These are phyloP conservation scores for Psilocybe azurescens DNA, from an alignment of 768 basidiomycete genomes.

Conservation along the genomic window DNA sequence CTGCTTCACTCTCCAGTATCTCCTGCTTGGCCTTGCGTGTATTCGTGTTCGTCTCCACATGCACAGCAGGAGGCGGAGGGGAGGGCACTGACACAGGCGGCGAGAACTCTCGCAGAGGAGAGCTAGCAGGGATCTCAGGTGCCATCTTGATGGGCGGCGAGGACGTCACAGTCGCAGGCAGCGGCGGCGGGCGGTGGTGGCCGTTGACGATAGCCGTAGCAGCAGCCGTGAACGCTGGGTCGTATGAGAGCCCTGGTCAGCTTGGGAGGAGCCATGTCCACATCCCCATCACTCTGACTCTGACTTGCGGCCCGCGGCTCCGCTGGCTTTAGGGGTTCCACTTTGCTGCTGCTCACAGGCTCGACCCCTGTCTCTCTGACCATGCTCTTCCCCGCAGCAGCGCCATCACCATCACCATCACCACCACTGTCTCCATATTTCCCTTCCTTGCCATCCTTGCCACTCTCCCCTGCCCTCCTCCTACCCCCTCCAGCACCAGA, in stretches of 20 bases:
- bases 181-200: not conserved
- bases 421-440: not conserved
- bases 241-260: not conserved
- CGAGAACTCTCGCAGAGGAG: not conserved
- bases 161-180: not conserved
- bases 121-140: not conserved
- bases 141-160: not conserved
- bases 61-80: not conserved
- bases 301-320: not conserved
- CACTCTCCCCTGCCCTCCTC: not conserved
- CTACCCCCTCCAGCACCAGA: not conserved
- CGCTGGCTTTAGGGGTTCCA: not conserved
- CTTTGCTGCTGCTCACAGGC: not conserved
- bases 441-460: not conserved
- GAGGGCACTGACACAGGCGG: too few relatives aligned
- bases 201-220: constrained; percentile 3
- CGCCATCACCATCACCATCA: not conserved
- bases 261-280: not conserved
- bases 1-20: not conserved
- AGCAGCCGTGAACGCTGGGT: not conserved
- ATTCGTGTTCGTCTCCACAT: not conserved
- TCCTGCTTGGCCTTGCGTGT: not conserved
- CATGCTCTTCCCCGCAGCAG: not conserved
- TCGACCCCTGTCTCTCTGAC: too few relatives aligned
- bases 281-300: not conserved